Conservation (phyloP, 73 alveolate genomes). For the Paramecium tetraurelia region DNA sequence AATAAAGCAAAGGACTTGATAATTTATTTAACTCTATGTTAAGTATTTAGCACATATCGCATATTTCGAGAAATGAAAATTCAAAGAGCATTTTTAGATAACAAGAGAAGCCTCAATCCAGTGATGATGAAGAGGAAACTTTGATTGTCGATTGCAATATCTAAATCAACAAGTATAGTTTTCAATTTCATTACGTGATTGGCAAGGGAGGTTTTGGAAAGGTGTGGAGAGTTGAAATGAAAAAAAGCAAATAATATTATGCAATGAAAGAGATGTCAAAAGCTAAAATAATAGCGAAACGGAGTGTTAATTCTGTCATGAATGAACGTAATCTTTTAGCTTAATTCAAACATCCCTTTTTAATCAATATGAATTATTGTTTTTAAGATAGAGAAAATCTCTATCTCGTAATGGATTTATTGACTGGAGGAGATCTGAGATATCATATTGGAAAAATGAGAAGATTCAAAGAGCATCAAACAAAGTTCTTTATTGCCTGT, state of each 20-base stretch:
- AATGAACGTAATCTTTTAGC: conserved; percentile 75
- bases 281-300: conserved; percentile 70
- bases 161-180: conserved; percentile 54
- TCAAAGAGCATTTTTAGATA: neutral
- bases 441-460: conserved; percentile 82
- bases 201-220: conserved; percentile 91
- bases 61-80: neutral
- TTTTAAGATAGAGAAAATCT: conserved; percentile 92
- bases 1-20: neutral
- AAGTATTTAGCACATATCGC: neutral
- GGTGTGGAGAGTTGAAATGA: conserved; percentile 87
- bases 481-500: conserved; percentile 91
- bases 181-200: conserved; percentile 72
- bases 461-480: conserved; percentile 88
- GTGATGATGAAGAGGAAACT: neutral
- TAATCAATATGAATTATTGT: conserved; percentile 91
- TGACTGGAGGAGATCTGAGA: conserved; percentile 96
- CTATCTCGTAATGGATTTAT: conserved; percentile 87
- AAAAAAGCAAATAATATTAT: conserved; percentile 63
- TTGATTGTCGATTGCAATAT: neutral
- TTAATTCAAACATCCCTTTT: conserved; percentile 77
- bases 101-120: neutral
- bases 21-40: conserved; percentile 12
- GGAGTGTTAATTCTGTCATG: conserved; percentile 78
- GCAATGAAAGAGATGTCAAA: conserved; percentile 90